A percentile compares a stretch with the other conserved stretches of the same genome.
Conservation (phyloP, 2,329 filamentous ascomycete genomes). For the Xylariaceae sp. region DNA sequence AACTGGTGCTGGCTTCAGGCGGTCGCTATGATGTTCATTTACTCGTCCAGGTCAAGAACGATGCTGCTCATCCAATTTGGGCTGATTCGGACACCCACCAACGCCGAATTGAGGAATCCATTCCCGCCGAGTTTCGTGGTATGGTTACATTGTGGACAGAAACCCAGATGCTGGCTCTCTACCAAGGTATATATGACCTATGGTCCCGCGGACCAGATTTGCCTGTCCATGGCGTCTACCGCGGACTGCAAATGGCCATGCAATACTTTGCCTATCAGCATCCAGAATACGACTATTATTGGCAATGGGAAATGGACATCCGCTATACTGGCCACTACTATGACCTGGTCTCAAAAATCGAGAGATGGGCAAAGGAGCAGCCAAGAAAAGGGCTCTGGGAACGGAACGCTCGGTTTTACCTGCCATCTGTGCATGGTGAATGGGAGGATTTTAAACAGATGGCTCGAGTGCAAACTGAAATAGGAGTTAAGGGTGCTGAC, state of each 20-base stretch:
- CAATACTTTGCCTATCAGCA: conserved; percentile 91
- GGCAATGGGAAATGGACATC: conserved; percentile 96
- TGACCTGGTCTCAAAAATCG: conserved; percentile 72
- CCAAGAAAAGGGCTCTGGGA: conserved; percentile 85
- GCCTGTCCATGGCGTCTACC: conserved; percentile 89
- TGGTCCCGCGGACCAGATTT: conserved; percentile 70
- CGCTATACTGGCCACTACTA: conserved; percentile 90
- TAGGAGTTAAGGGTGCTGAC: conserved; percentile 68
- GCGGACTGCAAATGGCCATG: conserved; percentile 91
- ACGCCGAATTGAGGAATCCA: conserved; percentile 68
- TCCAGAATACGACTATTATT: conserved; percentile 88
- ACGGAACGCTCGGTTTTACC: conserved; percentile 77
- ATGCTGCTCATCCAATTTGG: conserved; percentile 78
- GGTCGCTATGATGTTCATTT: conserved; percentile 88
- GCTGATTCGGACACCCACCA: conserved; percentile 74
- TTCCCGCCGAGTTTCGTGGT: conserved; percentile 85
- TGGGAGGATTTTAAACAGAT: conserved; percentile 84
- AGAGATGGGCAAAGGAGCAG: conserved; percentile 73
- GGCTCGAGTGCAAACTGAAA: conserved; percentile 76
- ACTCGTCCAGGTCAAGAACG: conserved; percentile 82
- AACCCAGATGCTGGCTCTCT: conserved; percentile 88
- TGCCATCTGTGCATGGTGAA: conserved; percentile 75
- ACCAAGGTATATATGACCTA: conserved; percentile 84
- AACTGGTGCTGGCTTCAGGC: conserved; percentile 80
- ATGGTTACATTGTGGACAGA: conserved; percentile 94